phyloP scores from a whole-genome alignment of 2,329 filamentous ascomycete species.

The Emydomyces testavorans region DNA sequence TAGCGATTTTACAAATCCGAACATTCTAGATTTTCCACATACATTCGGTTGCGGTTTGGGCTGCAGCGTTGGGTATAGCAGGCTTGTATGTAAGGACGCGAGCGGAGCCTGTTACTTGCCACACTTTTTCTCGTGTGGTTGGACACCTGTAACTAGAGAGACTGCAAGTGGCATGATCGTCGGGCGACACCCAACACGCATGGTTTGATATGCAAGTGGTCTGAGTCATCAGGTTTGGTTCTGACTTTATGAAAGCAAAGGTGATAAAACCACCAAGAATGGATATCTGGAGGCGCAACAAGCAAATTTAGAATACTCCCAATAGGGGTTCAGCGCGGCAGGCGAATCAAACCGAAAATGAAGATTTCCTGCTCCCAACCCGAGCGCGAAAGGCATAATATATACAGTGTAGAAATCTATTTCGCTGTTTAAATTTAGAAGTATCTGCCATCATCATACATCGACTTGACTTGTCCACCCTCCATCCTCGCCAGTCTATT shows the following conservation, averaged over 20 bases:
- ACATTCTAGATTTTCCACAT: slow-evolving; percentile 3
- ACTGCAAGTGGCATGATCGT: slow-evolving; percentile 7
- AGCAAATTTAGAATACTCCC: neutral
- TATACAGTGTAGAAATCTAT: slow-evolving; percentile 10
- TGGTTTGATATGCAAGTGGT: neutral
- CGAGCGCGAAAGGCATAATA: neutral
- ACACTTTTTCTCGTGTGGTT: neutral
- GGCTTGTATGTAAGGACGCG: neutral
- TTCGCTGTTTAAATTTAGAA: slow-evolving; percentile 14
- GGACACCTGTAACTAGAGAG: slow-evolving; percentile 1
- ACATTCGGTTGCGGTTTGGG: neutral
- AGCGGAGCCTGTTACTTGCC: neutral
- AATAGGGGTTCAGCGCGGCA: neutral
- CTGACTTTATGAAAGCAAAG: neutral
- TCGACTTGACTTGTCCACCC: slow-evolving; percentile 34
- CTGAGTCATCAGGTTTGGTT: neutral
- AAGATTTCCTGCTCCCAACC: slow-evolving; percentile 5
- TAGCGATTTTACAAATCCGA: neutral
- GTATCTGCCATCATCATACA: slow-evolving; percentile 33
- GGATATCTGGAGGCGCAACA: neutral
- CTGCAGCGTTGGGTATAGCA: neutral
- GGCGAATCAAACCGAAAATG: neutral
- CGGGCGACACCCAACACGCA: neutral
- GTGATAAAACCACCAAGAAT: neutral
- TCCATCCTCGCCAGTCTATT: slow-evolving; percentile 41